Conservation (phyloP, 495 filamentous ascomycete species). For the Saxispiralis lemnorum region DNA sequence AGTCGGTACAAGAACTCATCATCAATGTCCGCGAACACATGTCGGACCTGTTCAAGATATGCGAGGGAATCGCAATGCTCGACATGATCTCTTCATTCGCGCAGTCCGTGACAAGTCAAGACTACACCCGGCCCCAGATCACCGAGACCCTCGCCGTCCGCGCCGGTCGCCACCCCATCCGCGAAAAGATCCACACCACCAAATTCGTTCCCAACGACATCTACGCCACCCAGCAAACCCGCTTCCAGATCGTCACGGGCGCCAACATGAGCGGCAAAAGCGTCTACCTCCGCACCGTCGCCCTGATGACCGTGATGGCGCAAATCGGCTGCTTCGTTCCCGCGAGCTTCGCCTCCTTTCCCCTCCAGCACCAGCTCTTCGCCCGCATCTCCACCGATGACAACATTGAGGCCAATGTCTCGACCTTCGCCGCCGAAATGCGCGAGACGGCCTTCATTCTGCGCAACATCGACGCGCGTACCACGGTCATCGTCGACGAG, state of each 20-base stretch:
- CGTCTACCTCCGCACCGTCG: conserved; percentile 78
- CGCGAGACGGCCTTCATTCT: conserved; percentile 86
- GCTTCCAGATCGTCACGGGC: conserved; percentile 87
- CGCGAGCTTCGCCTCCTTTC: conserved; percentile 63
- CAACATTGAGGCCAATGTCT: conserved; percentile 76
- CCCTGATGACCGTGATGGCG: conserved; percentile 76
- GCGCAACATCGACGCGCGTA: conserved; percentile 46
- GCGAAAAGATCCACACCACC: conserved; percentile 48
- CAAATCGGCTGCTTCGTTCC: conserved; percentile 88
- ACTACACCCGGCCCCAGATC: conserved; percentile 68
- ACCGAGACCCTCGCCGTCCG: conserved; percentile 62
- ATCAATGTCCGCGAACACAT: conserved; percentile 48
- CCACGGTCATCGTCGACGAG: conserved; percentile 67
- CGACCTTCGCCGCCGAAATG: conserved; percentile 91
- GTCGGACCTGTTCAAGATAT: conserved; percentile 53
- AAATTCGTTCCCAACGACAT: conserved; percentile 79
- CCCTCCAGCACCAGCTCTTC: conserved; percentile 68
- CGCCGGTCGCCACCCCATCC: conserved; percentile 65
- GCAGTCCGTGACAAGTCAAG: conserved; percentile 54
- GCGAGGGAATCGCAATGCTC: conserved; percentile 72
- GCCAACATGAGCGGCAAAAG: conserved; percentile 98
- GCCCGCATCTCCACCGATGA: conserved; percentile 75
- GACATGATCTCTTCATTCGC: conserved; percentile 79
- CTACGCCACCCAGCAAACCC: conserved; percentile 55
- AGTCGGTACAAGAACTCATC: conserved; percentile 51